phyloP scores from a whole-genome alignment of 192 early-diverging fungal species.

The Gryganskiella cystojenkinii region DNA sequence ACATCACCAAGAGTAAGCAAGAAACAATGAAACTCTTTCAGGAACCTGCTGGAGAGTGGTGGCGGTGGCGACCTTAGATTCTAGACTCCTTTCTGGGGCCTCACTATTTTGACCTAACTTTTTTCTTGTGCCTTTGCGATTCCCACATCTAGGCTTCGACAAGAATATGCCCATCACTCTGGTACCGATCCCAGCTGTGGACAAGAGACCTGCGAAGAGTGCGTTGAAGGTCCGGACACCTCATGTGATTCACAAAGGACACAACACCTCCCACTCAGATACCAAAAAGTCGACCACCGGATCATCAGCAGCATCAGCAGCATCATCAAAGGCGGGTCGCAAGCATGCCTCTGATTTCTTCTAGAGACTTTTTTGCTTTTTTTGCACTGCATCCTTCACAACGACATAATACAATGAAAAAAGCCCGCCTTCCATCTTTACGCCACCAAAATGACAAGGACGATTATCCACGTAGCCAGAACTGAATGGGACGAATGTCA shows the following conservation, averaged over 20 bases:
- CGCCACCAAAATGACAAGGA: too few species aligned
- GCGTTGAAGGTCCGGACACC: slow-evolving; percentile 39
- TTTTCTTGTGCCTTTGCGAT: background rate
- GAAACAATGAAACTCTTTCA: too few species aligned
- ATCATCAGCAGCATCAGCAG: background rate
- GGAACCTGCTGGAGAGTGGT: too few species aligned
- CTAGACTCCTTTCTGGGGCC: background rate
- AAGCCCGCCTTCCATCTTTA: too few species aligned
- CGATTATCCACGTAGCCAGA: too few species aligned
- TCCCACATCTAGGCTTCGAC: slow-evolving; percentile 28
- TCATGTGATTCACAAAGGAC: slow-evolving; percentile 11
- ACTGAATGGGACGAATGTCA: too few species aligned
- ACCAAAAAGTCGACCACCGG: slow-evolving; percentile 18
- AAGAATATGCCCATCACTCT: slow-evolving; percentile 37
- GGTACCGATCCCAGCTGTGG: slow-evolving; percentile 27
- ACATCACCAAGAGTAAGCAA: slow-evolving; percentile 35
- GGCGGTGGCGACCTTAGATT: too few species aligned
- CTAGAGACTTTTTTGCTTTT: too few species aligned
- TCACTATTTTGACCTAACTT: slow-evolving; percentile 1
- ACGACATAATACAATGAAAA: too few species aligned
- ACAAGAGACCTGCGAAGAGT: slow-evolving; percentile 35
- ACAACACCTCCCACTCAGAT: slow-evolving; percentile 2
- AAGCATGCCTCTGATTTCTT: slow-evolving; percentile 31
- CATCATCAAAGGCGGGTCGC: too few species aligned
- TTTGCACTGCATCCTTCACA: too few species aligned